Evolutionary conservation across 139 green algal genomes (phyloP).

Genomic region (Picochlorum sp.): DNA sequence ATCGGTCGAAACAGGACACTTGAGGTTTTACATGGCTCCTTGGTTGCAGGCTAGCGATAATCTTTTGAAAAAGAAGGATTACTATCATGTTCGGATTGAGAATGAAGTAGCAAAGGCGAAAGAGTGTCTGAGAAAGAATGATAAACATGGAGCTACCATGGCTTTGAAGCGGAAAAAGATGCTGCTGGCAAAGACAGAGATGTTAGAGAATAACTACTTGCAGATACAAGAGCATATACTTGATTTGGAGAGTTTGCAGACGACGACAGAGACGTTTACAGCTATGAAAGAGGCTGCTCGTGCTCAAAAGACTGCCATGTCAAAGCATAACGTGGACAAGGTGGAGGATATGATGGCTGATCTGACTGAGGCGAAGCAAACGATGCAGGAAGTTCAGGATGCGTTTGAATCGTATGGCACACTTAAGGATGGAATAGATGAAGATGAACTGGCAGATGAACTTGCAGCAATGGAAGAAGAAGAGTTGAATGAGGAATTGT

Average conservation of each 20-base stretch:
- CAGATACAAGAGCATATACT: constrained; percentile 87
- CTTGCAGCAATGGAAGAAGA: constrained; percentile 53
- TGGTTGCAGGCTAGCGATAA: no score
- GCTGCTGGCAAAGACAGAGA: constrained; percentile 75
- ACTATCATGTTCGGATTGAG: constrained; percentile 2
- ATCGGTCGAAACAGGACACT: no score
- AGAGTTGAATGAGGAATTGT: constrained; percentile 5
- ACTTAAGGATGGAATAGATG: constrained; percentile 60
- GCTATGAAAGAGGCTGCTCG: constrained; percentile 61
- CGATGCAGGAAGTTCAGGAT: constrained; percentile 87
- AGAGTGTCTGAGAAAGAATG: neutral
- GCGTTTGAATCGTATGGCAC: constrained; percentile 70
- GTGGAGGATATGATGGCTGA: constrained; percentile 91
- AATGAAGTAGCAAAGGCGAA: constrained; percentile 9
- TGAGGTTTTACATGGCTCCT: no score
- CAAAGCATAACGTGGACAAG: constrained; percentile 81
- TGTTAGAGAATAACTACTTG: constrained; percentile 83
- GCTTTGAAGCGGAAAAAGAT: constrained; percentile 93
- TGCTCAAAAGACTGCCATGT: constrained; percentile 76
- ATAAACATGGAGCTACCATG: constrained; percentile 52
- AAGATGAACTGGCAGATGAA: constrained; percentile 52
- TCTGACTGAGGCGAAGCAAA: constrained; percentile 85
- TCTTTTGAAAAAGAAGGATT: no score
- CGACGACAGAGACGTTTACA: constrained; percentile 58
- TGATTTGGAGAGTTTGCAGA: constrained; percentile 82